These are phyloP conservation scores for Verticillium tricorpus DNA, from an alignment of 2,329 filamentous ascomycete genomes.

Conservation along the genomic window DNA sequence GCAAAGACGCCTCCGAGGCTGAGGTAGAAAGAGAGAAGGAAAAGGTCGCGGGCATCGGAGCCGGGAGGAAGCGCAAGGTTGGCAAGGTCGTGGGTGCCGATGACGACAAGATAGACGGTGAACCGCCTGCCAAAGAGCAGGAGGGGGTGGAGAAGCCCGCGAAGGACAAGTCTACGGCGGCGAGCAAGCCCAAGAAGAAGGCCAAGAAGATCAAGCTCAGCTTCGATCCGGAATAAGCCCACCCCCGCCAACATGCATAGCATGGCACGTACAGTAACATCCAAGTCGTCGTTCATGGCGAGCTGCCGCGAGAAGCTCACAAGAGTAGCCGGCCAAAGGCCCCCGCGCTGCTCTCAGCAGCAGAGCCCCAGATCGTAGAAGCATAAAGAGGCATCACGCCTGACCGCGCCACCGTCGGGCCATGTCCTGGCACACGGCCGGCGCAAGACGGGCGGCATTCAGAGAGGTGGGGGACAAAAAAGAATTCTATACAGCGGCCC, in stretches of 20 bases:
- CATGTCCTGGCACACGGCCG: background rate
- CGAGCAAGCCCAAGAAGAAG: conserved; percentile 31
- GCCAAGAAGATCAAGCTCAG: conserved; percentile 64
- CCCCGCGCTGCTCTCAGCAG: background rate
- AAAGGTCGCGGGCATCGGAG: conserved; percentile 36
- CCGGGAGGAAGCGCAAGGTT: conserved; percentile 50
- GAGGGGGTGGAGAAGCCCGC: conserved; percentile 7
- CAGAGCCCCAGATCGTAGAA: background rate
- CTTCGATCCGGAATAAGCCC: conserved; percentile 32
- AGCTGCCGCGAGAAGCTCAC: background rate
- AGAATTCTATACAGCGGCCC: conserved; percentile 19
- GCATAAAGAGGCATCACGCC: background rate
- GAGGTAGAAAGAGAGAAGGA: conserved; percentile 22
- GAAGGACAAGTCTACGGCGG: conserved; percentile 1
- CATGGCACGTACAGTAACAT: background rate
- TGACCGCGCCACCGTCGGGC: background rate
- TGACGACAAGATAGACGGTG: conserved; percentile 2
- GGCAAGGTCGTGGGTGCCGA: conserved; percentile 42
- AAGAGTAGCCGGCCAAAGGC: background rate
- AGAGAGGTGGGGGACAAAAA: conserved; percentile 9
- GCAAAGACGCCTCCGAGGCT: conserved; percentile 11
- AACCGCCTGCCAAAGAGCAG: conserved; percentile 1
- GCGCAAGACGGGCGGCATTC: background rate
- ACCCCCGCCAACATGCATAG: background rate
- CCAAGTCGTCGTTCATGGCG: background rate